Evolutionary conservation across 2,329 filamentous ascomycete species (phyloP), one percentile per base, ranked within the genome.

Genomic region (Plenodomus tracheiphilus): DNA sequence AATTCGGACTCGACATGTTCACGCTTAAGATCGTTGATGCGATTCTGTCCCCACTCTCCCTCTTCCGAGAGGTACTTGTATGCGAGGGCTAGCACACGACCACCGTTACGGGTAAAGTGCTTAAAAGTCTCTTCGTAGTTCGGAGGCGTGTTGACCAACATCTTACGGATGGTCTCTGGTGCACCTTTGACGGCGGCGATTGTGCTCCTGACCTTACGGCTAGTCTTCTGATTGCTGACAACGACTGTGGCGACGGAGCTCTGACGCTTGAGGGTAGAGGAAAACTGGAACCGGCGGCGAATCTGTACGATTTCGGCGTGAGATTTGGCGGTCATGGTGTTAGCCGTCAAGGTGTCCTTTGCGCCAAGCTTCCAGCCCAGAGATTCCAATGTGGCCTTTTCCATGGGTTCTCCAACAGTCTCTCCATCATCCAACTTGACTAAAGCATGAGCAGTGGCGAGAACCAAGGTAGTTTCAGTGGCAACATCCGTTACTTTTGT

Each of bases 71-170:
- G 81, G 69, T 92, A 91, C 78, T 97, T 97, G 79, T 95, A 97
- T 32, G 89, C 94, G 36, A 99, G 83, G 40, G 93, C 91, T 32
- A 99, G 82, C 13, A 99, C 94, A 78, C 94, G 89, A 37, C 91
- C 95, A 61, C 94, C 94, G 63, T 95, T 96, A 56, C 94, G 85
- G 46, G 93, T 97, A 68, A 97, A 99, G 76, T 96, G 91, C 75
- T 97, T 99, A 83, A 86, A 99, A 0, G 94, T 99, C 75, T 97
- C 94, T 71, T 99, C 94, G 66, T 99, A 99, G 69, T 96, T 85
- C 1, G 85, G 80, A 7, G 94, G 94, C 9, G 91, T 83, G 28
- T 87, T 81, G 30, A 90, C 81, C 53, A 99, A 81, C 89, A 97
- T 97, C 69, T 89, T 92, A 73, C 90, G 86, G 65, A 99, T 97